Conservation (phyloP, 1,284 basidiomycete species). For the Boletellus deceptivus region DNA sequence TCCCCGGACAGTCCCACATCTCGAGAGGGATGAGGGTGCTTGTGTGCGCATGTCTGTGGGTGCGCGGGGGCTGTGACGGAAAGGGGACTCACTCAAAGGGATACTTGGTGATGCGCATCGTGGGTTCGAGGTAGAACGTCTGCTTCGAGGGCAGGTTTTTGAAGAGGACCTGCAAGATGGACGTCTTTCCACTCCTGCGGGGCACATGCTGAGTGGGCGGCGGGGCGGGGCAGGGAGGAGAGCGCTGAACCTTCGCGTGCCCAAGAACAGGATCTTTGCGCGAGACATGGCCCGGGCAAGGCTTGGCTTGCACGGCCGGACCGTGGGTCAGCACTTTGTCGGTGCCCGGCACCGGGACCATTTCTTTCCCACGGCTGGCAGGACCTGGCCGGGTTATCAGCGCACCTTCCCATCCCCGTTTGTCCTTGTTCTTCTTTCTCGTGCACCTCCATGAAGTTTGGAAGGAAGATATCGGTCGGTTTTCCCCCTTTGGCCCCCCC, state of each 20-base stretch:
- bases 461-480: conserved; percentile 72
- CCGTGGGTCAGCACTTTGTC: neutral
- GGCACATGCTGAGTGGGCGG: conserved; percentile 5
- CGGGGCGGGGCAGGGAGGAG: neutral
- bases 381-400: neutral
- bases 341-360: neutral
- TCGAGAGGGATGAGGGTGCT: conserved; percentile 89
- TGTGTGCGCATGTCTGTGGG: conserved; percentile 34
- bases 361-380: neutral
- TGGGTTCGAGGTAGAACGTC: conserved; percentile 89
- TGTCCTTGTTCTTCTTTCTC: neutral
- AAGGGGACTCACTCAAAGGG: conserved; percentile 73
- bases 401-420: neutral
- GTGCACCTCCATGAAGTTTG: conserved; percentile 72
- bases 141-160: conserved; percentile 82
- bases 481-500: neutral
- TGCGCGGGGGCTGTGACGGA: neutral
- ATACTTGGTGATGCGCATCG: conserved; percentile 74
- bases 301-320: no score
- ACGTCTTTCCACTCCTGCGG: conserved; percentile 87
- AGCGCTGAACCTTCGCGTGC: conserved; percentile 66
- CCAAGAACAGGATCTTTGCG: conserved; percentile 77
- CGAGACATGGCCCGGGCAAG: conserved; percentile 23
- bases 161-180: conserved; percentile 90
- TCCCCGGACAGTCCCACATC: conserved; percentile 94